phyloP scores from a whole-genome alignment of 2,329 filamentous ascomycete species.

The Stagonosporopsis cucurbitacearum region DNA sequence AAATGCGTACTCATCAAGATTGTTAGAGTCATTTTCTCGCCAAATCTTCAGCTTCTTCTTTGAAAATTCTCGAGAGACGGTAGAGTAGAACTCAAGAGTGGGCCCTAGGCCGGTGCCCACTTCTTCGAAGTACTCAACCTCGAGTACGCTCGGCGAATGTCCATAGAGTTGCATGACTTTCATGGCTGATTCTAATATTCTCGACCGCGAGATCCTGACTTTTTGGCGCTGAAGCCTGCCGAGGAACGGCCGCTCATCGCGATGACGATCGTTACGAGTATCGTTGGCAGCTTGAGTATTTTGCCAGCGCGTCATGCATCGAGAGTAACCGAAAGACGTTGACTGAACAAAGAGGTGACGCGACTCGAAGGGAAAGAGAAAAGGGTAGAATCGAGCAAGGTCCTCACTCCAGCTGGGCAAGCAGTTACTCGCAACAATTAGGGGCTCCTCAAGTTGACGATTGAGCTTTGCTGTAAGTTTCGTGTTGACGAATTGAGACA shows the following conservation, averaged over 20 bases:
- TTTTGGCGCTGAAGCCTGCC: slow-evolving; percentile 94
- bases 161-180: slow-evolving; percentile 99
- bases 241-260: slow-evolving; percentile 89
- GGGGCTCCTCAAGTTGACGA: slow-evolving; percentile 91
- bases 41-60: slow-evolving; percentile 97
- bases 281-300: slow-evolving; percentile 85
- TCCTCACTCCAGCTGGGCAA: slow-evolving; percentile 96
- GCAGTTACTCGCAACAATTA: slow-evolving; percentile 97
- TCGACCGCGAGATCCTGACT: slow-evolving; percentile 93
- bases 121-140: slow-evolving; percentile 99
- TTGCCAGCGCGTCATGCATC: slow-evolving; percentile 98
- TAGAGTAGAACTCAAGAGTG: slow-evolving; percentile 97
- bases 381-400: slow-evolving; percentile 89
- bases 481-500: slow-evolving; percentile 96
- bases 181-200: slow-evolving; percentile 93
- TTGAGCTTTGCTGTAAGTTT: slow-evolving; percentile 98
- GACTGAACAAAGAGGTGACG: slow-evolving; percentile 96
- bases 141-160: slow-evolving; percentile 91
- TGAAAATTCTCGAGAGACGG: slow-evolving; percentile 94
- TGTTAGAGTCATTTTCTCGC: slow-evolving; percentile 83
- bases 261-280: slow-evolving; percentile 76
- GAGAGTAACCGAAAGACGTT: slow-evolving; percentile 95
- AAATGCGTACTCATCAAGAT: slow-evolving; percentile 81
- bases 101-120: slow-evolving; percentile 95
- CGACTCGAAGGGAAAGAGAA: slow-evolving; percentile 97